Base-by-base conservation (phyloP, 768 basidiomycete genomes). In the Fistulinella prunicolor region DNA sequence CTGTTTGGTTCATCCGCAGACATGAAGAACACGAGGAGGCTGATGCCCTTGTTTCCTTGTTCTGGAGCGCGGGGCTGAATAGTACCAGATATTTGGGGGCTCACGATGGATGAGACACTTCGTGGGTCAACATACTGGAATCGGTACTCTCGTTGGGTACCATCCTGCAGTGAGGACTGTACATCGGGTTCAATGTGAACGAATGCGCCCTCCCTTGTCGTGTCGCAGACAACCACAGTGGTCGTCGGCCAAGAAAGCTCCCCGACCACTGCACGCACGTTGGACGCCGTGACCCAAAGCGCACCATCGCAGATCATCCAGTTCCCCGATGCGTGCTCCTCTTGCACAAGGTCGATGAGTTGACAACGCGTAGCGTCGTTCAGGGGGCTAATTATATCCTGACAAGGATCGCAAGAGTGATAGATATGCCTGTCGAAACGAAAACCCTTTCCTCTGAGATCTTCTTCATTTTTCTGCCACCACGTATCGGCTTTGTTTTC, bases 381-480 rank as follows among this genome's bases (percentile, higher is more conserved):
- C 21, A 51, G 44, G 28, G 13, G 17, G 16, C 37, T 19, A 14
- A 21, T 7, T 2, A 38, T 38, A 26, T n/a, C 19, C 24, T 36
- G 45, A 45, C 38, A 46, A 16, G 45, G 41, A 26, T 47, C 5
- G 38, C 38, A 51, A 10, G 59, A 43, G 17, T 54, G 22, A 39
- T 53, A 71, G 10, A 64, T 53, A 42, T 70, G 64, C 10, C 50
- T 56, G 30, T 46, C 46, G 47, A 71, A 67, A 17, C 29, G 19
- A 50, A 72, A 50, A 9, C 47, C 45, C 36, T 13, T 47, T 59
- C 26, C 34, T 55, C 50, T 34, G 29, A 55, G 44, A 9, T 44
- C 43, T 9, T 17, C 26, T 30, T 55, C 54, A 24, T 71, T 71
- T 36, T 54, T 45, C 34, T 49, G 46, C 69, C 68, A 71, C 70